Percentiles rank a stretch among this genome's conserved stretches.
Conservation (phyloP, 1,284 basidiomycete genomes). For the Chondrostereum purpureum region DNA sequence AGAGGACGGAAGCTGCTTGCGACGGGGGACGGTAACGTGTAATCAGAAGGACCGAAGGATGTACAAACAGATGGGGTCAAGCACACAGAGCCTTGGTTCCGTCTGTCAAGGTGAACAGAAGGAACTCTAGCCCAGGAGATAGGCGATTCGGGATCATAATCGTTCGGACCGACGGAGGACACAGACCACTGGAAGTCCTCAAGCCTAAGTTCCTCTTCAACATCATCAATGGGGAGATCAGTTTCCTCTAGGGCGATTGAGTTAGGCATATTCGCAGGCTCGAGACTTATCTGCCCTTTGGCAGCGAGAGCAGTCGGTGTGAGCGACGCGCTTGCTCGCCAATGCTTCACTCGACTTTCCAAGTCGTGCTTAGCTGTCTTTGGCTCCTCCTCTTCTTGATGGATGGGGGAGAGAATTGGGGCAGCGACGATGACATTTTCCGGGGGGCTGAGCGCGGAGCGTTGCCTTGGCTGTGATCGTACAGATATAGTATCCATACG, state of each 20-base stretch:
- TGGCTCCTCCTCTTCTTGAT: slow-evolving; percentile 50
- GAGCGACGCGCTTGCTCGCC: slow-evolving; percentile 52
- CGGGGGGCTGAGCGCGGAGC: slow-evolving; percentile 22
- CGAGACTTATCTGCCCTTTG: slow-evolving; percentile 46
- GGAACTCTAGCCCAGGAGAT: slow-evolving; percentile 27
- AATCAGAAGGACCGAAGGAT: slow-evolving; percentile 40
- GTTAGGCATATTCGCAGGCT: slow-evolving; percentile 49
- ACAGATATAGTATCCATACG: slow-evolving; percentile 41
- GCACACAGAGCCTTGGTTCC: slow-evolving; percentile 51
- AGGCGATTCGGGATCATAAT: slow-evolving; percentile 31
- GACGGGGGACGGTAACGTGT: slow-evolving; percentile 22
- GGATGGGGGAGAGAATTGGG: slow-evolving; percentile 49
- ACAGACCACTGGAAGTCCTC: slow-evolving; percentile 67
- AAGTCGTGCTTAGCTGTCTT: slow-evolving; percentile 42
- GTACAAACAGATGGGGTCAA: slow-evolving; percentile 48
- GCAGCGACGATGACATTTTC: slow-evolving; percentile 20
- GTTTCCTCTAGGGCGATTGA: slow-evolving; percentile 31
- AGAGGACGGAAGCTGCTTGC: slow-evolving; percentile 15
- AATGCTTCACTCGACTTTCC: slow-evolving; percentile 52
- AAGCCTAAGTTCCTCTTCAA: slow-evolving; percentile 41
- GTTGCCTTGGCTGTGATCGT: slow-evolving; percentile 26
- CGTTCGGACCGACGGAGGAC: slow-evolving; percentile 56
- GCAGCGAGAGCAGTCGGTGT: slow-evolving; percentile 42
- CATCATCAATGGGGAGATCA: slow-evolving; percentile 13
- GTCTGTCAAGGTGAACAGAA: slow-evolving; percentile 53